Base-by-base conservation (phyloP, 2,329 filamentous ascomycete genomes). In the Aspergillus fijiensis region DNA sequence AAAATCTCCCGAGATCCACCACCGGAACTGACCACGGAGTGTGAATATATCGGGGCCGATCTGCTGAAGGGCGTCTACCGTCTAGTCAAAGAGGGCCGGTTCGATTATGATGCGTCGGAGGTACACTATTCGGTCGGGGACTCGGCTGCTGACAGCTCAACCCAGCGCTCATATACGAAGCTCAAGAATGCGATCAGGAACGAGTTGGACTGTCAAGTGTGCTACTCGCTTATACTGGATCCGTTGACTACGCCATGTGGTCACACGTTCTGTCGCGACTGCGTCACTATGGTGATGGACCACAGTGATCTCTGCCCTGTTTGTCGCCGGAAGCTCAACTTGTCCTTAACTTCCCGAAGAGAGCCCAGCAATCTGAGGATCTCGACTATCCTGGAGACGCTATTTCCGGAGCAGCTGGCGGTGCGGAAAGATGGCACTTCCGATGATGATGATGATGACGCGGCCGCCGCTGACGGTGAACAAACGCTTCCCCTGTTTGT, bases 191-290 rank as follows among this genome's bases (percentile, higher is more conserved):
- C 81, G 1, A 81, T 86, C 3, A 85, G 87, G 61, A 80, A 81
- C 16, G 92, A 96, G 71, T 80, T 96, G 70, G 92, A 96, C 69
- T 97, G 93, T 66, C 91, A 95, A 68, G 87, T 96, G 60, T 96
- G 93, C 76, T 96, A 94, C 73, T 85, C 87, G 47, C 76, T 96
- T 23, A 89, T 94, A 72, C 79, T 92, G 61, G 90, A 96, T 62
- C 92, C 93, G 0, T 80, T 93, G 55, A 96, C 92, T 0, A 96
- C 91, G 0, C 82, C 85, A 1, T 97, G 93, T 69, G 93, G 93
- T 1, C 93, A 97, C 73, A 96, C 92, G 0, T 94, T 95, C 69
- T 97, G 93, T 73, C 87, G 90, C 21, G 84, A 85, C 60, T 97
- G 93, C 72, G 80, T 96, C 23, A 85, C 87, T 58, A 86, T 89